phyloP scores from a whole-genome alignment of 2,329 filamentous ascomycete species.

The Simplicillium sp. region DNA sequence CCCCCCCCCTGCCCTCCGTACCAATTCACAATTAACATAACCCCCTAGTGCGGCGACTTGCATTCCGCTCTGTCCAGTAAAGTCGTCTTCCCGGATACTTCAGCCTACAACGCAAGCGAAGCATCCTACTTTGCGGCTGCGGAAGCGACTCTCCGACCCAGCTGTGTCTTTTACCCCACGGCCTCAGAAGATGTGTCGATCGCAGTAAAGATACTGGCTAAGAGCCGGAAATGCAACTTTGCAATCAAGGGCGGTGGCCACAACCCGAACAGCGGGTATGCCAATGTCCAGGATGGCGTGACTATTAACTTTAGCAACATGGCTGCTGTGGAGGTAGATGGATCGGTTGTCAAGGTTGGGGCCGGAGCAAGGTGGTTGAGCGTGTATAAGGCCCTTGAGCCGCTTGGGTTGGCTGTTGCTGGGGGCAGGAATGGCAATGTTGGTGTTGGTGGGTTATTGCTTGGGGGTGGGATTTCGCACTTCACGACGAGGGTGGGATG shows the following conservation, averaged over 20 bases:
- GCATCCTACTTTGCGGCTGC: too few relatives aligned
- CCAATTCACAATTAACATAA: too few relatives aligned
- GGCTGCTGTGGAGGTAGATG: conserved; percentile 25
- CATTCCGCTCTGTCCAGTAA: too few relatives aligned
- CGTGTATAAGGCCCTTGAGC: conserved; percentile 27
- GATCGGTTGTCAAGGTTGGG: conserved; percentile 31
- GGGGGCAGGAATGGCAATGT: conserved; percentile 35
- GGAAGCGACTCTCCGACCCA: too few relatives aligned
- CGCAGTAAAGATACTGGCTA: too few relatives aligned
- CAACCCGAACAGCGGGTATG: conserved; percentile 42
- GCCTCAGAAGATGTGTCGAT: too few relatives aligned
- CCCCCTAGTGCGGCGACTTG: too few relatives aligned
- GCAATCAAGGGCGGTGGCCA: conserved; percentile 49
- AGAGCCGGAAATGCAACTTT: conserved; percentile 22
- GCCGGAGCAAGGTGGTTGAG: conserved; percentile 34
- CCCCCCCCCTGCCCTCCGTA: background rate
- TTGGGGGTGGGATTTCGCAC: conserved; percentile 41
- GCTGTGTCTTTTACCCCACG: too few relatives aligned
- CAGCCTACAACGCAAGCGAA: too few relatives aligned
- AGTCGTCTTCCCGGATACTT: too few relatives aligned
- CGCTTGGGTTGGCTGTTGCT: conserved; percentile 30
- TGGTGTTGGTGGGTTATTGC: conserved; percentile 37
- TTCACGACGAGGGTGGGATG: conserved; percentile 42
- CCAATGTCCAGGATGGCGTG: conserved; percentile 38
- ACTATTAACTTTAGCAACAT: too few relatives aligned